Percentiles rank a stretch among this genome's conserved stretches.
These are phyloP conservation scores for Phytophthora podocarpi DNA, from an alignment of 352 stramenopile species.

Conservation along the genomic window DNA sequence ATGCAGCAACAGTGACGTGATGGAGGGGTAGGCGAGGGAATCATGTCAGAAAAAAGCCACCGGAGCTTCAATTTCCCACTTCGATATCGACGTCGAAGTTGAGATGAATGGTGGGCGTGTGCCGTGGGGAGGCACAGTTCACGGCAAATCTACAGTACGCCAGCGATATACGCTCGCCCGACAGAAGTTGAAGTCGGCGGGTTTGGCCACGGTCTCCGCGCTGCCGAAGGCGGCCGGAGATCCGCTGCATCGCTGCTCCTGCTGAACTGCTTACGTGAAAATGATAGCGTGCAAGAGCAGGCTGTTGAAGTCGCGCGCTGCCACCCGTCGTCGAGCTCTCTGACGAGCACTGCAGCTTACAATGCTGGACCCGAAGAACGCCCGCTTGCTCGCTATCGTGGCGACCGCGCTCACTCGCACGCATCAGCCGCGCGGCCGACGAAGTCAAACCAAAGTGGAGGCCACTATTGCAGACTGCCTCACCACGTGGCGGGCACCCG, in stretches of 20 bases:
- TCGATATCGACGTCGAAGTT: conserved; percentile 19
- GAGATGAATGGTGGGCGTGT: conserved; percentile 12
- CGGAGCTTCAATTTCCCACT: conserved; percentile 4
- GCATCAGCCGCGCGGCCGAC: background rate
- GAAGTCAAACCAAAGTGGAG: background rate
- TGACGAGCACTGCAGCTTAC: conserved; percentile 6
- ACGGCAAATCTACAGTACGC: conserved; percentile 14
- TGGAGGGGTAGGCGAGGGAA: conserved; percentile 24
- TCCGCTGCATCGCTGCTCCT: conserved; percentile 20
- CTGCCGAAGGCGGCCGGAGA: background rate
- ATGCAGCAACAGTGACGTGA: conserved; percentile 12
- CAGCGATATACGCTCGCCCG: conserved; percentile 13
- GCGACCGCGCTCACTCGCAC: conserved; percentile 7
- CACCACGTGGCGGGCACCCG: conserved; percentile 13
- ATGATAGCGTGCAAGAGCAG: conserved; percentile 22
- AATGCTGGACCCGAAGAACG: too few species aligned
- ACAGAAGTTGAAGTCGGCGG: conserved; percentile 7
- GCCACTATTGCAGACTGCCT: background rate
- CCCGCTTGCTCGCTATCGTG: background rate
- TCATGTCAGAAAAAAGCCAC: conserved; percentile 9
- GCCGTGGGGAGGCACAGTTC: conserved; percentile 4
- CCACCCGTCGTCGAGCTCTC: background rate
- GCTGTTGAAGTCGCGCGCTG: conserved; percentile 18
- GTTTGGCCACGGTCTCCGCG: background rate
- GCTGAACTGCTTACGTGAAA: background rate